Percentiles rank a stretch among this genome's conserved stretches.
Conservation (phyloP, 2,329 filamentous ascomycete species). For the Fusarium sacchari region DNA sequence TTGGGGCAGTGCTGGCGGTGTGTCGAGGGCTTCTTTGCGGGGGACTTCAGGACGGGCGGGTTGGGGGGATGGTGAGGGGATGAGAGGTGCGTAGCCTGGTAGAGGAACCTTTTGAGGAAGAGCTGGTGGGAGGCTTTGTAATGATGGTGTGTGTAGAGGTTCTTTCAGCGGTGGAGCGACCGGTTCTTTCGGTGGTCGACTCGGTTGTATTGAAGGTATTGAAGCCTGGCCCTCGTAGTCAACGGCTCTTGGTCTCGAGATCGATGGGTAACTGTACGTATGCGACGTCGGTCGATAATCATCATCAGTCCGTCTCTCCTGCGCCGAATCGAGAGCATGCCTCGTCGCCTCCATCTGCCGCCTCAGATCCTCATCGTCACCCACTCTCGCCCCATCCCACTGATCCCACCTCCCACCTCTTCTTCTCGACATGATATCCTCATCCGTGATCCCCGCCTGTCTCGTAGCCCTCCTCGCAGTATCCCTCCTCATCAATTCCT, state of each 20-base stretch:
- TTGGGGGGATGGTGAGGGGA: constrained; percentile 31
- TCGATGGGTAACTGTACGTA: constrained; percentile 66
- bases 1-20: constrained; percentile 49
- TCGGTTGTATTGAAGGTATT: constrained; percentile 45
- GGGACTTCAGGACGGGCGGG: constrained; percentile 41
- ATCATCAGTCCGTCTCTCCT: constrained; percentile 39
- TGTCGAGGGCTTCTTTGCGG: constrained; percentile 41
- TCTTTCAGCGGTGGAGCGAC: constrained; percentile 40
- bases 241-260: constrained; percentile 62
- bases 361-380: constrained; percentile 57
- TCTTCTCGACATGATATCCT: constrained; percentile 66
- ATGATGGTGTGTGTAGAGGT: constrained; percentile 11
- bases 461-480: constrained; percentile 66
- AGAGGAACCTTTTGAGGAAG: constrained; percentile 47
- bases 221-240: constrained; percentile 51
- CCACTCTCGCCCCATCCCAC: constrained; percentile 44
- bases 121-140: constrained; percentile 28
- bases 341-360: constrained; percentile 65
- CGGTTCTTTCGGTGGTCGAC: constrained; percentile 47
- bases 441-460: constrained; percentile 65
- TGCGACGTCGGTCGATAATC: constrained; percentile 43
- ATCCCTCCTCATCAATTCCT: constrained; percentile 75
- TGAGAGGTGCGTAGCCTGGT: constrained; percentile 35
- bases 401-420: constrained; percentile 57
- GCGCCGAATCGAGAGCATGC: constrained; percentile 54